phyloP scores from a whole-genome alignment of 2,329 filamentous ascomycete species.

The Diplodia intermedia region DNA sequence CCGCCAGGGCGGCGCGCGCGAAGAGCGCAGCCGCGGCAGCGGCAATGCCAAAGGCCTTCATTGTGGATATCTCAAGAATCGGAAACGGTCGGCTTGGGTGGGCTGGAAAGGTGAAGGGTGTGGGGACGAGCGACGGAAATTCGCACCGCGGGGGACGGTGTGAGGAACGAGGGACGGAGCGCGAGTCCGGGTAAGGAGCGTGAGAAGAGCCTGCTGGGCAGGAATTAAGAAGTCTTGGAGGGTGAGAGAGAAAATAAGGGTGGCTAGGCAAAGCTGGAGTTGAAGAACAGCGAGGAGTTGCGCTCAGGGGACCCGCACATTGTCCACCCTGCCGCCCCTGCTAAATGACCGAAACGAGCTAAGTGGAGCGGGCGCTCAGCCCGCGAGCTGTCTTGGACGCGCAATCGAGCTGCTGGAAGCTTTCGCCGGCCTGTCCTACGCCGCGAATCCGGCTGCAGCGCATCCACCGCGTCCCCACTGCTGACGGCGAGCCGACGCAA shows the following conservation, averaged over 20 bases:
- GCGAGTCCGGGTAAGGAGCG: constrained; percentile 33
- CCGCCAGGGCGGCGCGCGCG: constrained; percentile 58
- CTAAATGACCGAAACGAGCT: constrained; percentile 33
- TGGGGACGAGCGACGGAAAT: constrained; percentile 30
- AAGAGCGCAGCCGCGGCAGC: constrained; percentile 62
- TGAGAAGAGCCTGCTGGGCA: constrained; percentile 31
- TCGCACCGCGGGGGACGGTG: constrained; percentile 6
- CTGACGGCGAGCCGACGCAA: constrained; percentile 1
- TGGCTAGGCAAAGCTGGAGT: constrained; percentile 26
- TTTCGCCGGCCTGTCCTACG: constrained; percentile 9
- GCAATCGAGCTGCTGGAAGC: constrained; percentile 31
- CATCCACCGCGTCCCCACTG: constrained; percentile 7
- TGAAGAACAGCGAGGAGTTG: constrained; percentile 25
- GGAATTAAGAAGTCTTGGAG: constrained; percentile 32
- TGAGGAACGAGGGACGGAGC: constrained; percentile 28
- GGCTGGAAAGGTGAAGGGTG: background rate
- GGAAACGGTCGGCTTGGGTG: constrained; percentile 4
- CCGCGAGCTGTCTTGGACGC: constrained; percentile 30
- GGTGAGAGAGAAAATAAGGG: constrained; percentile 30
- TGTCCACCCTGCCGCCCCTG: constrained; percentile 27
- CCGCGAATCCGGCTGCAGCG: background rate
- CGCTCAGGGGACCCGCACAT: constrained; percentile 31
- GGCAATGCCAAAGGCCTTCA: constrained; percentile 61
- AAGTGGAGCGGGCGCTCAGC: constrained; percentile 31
- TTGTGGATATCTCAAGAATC: constrained; percentile 47